Evolutionary conservation across 2,329 filamentous ascomycete species (phyloP), one percentile per base, ranked within the genome.

Genomic region (Cordyceps cicadae): DNA sequence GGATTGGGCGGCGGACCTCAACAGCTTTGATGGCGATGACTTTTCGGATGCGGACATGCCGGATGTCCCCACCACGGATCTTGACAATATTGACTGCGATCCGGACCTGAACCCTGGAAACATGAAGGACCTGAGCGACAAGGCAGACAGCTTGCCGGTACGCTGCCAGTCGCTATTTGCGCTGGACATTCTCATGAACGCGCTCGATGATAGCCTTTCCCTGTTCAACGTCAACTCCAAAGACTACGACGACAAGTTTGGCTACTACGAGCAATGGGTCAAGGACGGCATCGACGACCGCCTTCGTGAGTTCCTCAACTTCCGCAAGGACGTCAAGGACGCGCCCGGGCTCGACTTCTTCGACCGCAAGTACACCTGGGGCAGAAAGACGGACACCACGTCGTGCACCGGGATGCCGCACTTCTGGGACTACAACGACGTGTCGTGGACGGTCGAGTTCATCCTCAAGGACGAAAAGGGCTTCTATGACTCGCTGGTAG

Each of bases 1-100:
- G 5, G 66, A 67, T 34, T 66, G 65, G 65, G 65, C 65, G 14
- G 56, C 64, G 19, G 66, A 67, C 43, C 55, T 66, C 9, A 61
- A 63, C 21, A 34, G 43, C 15, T 64, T 57, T 32, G 32, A 48
- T 11, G 41, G 24, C 3, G 11, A n/a, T 12, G 39, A 11, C n/a
- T 19, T 43, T 15, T 12, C 14, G 4, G 41, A 37, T 37, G 9
- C 34, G 12, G 34, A 11, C 34, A 37, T 37, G 34, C 34, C 34
- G 4, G 34, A 37, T 14, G 34, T 37, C 2, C 34, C 34, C 2
- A 37, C 34, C 34, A 37, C 34, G 3, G 34, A 37, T 11, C 34
- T 37, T 37, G 34, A 37, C 34, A 37, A 37, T 3, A 37, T 37
- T 37, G 34, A 37, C 34, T 37, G 34, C 34, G 34, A 37, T 37